Conservation (phyloP, 805 yeast genomes). For the Henningerozyma blattae region DNA sequence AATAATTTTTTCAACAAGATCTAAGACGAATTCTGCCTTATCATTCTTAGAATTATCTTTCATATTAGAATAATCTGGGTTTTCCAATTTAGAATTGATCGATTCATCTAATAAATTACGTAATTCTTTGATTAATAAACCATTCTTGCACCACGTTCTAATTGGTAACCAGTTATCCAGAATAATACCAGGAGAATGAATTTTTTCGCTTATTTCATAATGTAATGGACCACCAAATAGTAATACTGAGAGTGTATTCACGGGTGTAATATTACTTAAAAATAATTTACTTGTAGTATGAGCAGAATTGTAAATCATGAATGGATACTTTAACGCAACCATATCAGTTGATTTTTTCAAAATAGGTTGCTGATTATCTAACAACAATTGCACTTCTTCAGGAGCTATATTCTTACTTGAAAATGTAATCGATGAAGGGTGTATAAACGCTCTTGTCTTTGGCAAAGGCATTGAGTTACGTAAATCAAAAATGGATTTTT, state of each 20-base stretch:
- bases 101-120: slow-evolving; percentile 55
- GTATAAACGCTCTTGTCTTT: slow-evolving; percentile 64
- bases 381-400: slow-evolving; percentile 15
- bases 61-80: slow-evolving; percentile 28
- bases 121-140: slow-evolving; percentile 65
- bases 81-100: slow-evolving; percentile 47
- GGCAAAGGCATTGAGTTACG: slow-evolving; percentile 30
- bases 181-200: slow-evolving; percentile 69
- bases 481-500: not conserved
- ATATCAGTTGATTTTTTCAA: slow-evolving; percentile 19
- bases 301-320: slow-evolving; percentile 50
- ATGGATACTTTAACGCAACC: slow-evolving; percentile 37
- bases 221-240: slow-evolving; percentile 68
- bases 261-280: slow-evolving; percentile 69
- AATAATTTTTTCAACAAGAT: slow-evolving; percentile 29
- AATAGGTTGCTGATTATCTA: slow-evolving; percentile 8
- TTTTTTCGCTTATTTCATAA: slow-evolving; percentile 39
- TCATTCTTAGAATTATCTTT: slow-evolving; percentile 5
- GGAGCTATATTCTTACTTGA: slow-evolving; percentile 26
- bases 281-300: slow-evolving; percentile 56
- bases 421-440: slow-evolving; percentile 75
- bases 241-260: slow-evolving; percentile 57
- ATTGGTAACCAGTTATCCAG: slow-evolving; percentile 85
- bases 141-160: slow-evolving; percentile 89
- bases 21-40: slow-evolving; percentile 27